A percentile compares a stretch with the other conserved stretches of the same genome.
Conservation (phyloP, 1,284 basidiomycete genomes). For the Sphagnurus paluster region DNA sequence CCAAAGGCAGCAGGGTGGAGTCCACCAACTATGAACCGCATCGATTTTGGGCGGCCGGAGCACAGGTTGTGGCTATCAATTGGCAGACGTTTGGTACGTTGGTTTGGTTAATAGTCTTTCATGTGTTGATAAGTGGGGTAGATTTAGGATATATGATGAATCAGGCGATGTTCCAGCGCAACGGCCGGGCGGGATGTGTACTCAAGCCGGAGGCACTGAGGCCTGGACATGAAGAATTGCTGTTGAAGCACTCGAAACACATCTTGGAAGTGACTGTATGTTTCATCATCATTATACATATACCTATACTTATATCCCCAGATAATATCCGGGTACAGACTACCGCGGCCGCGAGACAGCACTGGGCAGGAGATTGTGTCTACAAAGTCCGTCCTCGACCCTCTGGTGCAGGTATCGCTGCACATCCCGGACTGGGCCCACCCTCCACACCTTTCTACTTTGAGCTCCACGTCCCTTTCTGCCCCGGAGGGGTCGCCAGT, state of each 20-base stretch:
- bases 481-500: slow-evolving; percentile 26
- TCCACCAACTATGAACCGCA: slow-evolving; percentile 92
- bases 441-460: slow-evolving; percentile 30
- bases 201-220: slow-evolving; percentile 86
- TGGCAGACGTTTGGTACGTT: slow-evolving; percentile 92
- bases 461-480: slow-evolving; percentile 14
- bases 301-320: slow-evolving; percentile 24
- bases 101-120: slow-evolving; percentile 1
- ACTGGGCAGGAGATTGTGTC: slow-evolving; percentile 58
- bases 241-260: slow-evolving; percentile 58
- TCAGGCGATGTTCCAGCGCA: slow-evolving; percentile 91
- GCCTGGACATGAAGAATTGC: slow-evolving; percentile 59
- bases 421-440: slow-evolving; percentile 73
- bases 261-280: slow-evolving; percentile 61
- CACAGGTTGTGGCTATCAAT: slow-evolving; percentile 95
- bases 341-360: slow-evolving; percentile 75
- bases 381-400: slow-evolving; percentile 65
- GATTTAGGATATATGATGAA: slow-evolving; percentile 91
- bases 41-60: slow-evolving; percentile 88
- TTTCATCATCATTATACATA: slow-evolving; percentile 24
- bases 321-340: slow-evolving; percentile 93
- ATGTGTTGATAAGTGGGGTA: slow-evolving; percentile 25
- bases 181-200: slow-evolving; percentile 86
- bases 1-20: slow-evolving; percentile 79
- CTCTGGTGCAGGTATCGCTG: slow-evolving; percentile 78